phyloP scores from a whole-genome alignment of 2,329 filamentous ascomycete species.

The Cryphonectria radicalis region DNA sequence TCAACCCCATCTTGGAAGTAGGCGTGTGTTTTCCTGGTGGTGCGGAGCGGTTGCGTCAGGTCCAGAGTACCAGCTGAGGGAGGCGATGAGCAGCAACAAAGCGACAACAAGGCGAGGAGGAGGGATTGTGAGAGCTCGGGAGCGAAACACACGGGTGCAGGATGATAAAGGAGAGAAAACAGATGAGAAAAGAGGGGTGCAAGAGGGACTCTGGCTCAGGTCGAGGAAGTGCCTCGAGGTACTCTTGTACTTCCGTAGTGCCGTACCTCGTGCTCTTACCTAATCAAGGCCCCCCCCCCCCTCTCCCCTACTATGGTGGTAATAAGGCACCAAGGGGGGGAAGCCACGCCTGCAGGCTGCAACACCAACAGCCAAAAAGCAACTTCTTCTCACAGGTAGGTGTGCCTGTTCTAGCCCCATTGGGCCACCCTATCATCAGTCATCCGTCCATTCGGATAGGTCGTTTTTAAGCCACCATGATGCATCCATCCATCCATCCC shows the following conservation, averaged over 20 bases:
- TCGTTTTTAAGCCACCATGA: background rate
- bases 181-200: constrained; percentile 4
- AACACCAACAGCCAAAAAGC: constrained; percentile 1
- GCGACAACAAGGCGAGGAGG: background rate
- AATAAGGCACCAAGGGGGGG: background rate
- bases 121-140: background rate
- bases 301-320: background rate
- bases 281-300: constrained; percentile 3
- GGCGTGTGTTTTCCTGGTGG: background rate
- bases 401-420: background rate
- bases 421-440: background rate
- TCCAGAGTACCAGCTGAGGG: constrained; percentile 2
- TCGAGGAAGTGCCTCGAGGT: constrained; percentile 10
- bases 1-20: background rate
- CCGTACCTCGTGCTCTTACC: constrained; percentile 12
- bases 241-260: constrained; percentile 6
- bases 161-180: background rate
- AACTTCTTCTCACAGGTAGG: background rate
- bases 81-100: background rate
- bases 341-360: background rate
- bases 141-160: background rate
- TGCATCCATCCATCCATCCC: background rate
- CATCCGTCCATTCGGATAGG: background rate
- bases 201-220: constrained; percentile 9
- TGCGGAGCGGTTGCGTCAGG: constrained; percentile 6